phyloP scores from a whole-genome alignment of 805 yeast species.

The Candida incommunis region DNA sequence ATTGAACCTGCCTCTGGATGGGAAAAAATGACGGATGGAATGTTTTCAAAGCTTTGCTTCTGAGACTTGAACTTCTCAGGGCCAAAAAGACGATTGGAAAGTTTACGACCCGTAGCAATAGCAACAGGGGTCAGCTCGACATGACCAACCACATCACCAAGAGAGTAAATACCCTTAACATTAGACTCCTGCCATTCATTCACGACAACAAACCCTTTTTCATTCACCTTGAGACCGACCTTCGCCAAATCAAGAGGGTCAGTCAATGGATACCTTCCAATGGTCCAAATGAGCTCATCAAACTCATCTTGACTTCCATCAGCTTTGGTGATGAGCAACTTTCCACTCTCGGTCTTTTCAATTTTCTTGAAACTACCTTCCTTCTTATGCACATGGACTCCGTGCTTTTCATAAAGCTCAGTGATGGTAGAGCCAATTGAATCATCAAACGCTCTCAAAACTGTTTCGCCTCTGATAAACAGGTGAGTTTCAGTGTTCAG shows the following conservation, averaged over 20 bases:
- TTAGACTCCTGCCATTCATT: constrained; percentile 83
- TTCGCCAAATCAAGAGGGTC: constrained; percentile 58
- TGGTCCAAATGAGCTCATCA: constrained; percentile 82
- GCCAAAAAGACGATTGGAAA: constrained; percentile 86
- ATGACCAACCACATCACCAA: constrained; percentile 91
- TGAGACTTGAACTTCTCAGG: constrained; percentile 52
- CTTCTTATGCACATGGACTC: constrained; percentile 65
- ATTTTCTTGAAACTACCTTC: constrained; percentile 34
- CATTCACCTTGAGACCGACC: constrained; percentile 53
- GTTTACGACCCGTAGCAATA: constrained; percentile 92
- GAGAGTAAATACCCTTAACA: constrained; percentile 56
- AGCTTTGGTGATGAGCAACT: constrained; percentile 33
- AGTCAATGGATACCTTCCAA: constrained; percentile 72
- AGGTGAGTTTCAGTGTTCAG: constrained; percentile 77
- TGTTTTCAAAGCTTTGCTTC: constrained; percentile 72
- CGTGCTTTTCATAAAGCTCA: constrained; percentile 64
- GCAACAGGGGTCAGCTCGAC: constrained; percentile 97
- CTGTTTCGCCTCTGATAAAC: constrained; percentile 82
- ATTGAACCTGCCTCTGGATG: constrained; percentile 97
- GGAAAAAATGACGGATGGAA: constrained; percentile 93
- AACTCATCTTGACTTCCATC: constrained; percentile 34
- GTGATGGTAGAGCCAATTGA: constrained; percentile 69
- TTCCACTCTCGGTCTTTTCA: constrained; percentile 28
- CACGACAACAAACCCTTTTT: constrained; percentile 49
- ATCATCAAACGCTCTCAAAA: constrained; percentile 77